Evolutionary conservation across 2,329 filamentous ascomycete genomes (phyloP).

Genomic region (Ambrosiella cleistominuta): DNA sequence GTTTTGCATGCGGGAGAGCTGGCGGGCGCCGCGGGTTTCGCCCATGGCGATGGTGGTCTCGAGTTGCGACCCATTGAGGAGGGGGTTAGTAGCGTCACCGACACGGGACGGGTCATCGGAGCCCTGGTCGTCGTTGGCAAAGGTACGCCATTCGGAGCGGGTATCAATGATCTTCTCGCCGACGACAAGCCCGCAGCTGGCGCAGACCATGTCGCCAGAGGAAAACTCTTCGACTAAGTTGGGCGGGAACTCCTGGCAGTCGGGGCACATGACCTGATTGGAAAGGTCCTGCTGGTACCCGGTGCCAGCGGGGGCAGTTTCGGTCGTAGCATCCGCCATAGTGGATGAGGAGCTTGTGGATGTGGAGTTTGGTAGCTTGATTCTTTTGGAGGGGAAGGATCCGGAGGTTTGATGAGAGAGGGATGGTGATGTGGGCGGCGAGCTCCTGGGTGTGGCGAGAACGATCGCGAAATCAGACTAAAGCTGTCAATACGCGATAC

Average conservation of each 20-base stretch:
- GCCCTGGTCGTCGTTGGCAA: constrained; percentile 93
- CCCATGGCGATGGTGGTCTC: constrained; percentile 76
- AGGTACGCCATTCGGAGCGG: constrained; percentile 95
- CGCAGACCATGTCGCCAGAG: constrained; percentile 82
- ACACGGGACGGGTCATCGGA: constrained; percentile 97
- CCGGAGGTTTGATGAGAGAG: neutral
- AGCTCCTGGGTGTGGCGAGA: neutral
- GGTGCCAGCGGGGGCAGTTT: constrained; percentile 13
- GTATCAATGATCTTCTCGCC: constrained; percentile 86
- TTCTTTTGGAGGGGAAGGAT: neutral
- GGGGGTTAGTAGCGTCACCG: constrained; percentile 77
- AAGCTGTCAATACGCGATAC: no score
- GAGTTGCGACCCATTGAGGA: constrained; percentile 78
- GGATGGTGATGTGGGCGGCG: neutral
- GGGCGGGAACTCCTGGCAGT: constrained; percentile 84
- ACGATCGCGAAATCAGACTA: neutral
- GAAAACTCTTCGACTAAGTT: constrained; percentile 88
- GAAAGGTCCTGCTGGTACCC: constrained; percentile 70
- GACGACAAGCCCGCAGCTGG: constrained; percentile 77
- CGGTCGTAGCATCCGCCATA: neutral
- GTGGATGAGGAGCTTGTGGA: neutral
- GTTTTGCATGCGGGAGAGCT: constrained; percentile 70
- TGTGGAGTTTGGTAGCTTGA: neutral
- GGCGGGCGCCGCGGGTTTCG: constrained; percentile 52
- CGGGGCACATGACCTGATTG: constrained; percentile 67